These are phyloP conservation scores for Penicillium fuscoglaucum DNA, from an alignment of 2,329 filamentous ascomycete species.

Conservation along the genomic window DNA sequence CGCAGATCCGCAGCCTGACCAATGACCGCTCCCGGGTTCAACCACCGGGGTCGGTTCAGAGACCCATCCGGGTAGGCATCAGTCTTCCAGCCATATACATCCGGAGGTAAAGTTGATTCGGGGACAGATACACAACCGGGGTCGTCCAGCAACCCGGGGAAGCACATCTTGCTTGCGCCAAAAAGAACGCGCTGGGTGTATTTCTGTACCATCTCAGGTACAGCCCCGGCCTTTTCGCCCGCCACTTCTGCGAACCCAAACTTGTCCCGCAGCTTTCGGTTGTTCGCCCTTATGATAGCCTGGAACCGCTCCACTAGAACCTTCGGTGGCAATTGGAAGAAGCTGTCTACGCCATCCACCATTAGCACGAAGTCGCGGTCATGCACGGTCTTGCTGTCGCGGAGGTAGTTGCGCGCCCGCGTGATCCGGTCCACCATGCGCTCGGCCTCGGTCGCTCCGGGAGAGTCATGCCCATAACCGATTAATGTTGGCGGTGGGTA, in stretches of 20 bases:
- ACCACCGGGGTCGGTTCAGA: slow-evolving; percentile 49
- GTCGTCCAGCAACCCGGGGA: slow-evolving; percentile 44
- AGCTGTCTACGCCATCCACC: slow-evolving; percentile 63
- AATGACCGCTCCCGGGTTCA: slow-evolving; percentile 53
- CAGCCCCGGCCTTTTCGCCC: slow-evolving; percentile 17
- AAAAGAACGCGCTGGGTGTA: slow-evolving; percentile 59
- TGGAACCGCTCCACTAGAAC: slow-evolving; percentile 65
- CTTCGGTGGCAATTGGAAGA: slow-evolving; percentile 65
- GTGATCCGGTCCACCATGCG: slow-evolving; percentile 49
- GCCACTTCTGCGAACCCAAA: slow-evolving; percentile 47
- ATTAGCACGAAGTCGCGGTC: slow-evolving; percentile 64
- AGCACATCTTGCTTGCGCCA: slow-evolving; percentile 56
- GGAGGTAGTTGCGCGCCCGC: slow-evolving; percentile 51
- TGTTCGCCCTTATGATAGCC: slow-evolving; percentile 53
- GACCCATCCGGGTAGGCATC: slow-evolving; percentile 40
- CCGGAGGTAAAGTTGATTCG: slow-evolving; percentile 50
- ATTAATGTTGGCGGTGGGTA: slow-evolving; percentile 60
- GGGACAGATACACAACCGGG: slow-evolving; percentile 56
- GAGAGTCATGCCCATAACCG: slow-evolving; percentile 41
- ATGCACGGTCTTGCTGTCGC: slow-evolving; percentile 48
- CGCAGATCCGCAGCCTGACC: slow-evolving; percentile 53
- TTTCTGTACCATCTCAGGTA: slow-evolving; percentile 36
- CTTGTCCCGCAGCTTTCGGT: slow-evolving; percentile 52
- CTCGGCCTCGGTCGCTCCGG: slow-evolving; percentile 38
- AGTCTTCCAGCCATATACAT: slow-evolving; percentile 51